Evolutionary conservation across 2,329 filamentous ascomycete genomes (phyloP).

Genomic region (Penicillium olsonii): DNA sequence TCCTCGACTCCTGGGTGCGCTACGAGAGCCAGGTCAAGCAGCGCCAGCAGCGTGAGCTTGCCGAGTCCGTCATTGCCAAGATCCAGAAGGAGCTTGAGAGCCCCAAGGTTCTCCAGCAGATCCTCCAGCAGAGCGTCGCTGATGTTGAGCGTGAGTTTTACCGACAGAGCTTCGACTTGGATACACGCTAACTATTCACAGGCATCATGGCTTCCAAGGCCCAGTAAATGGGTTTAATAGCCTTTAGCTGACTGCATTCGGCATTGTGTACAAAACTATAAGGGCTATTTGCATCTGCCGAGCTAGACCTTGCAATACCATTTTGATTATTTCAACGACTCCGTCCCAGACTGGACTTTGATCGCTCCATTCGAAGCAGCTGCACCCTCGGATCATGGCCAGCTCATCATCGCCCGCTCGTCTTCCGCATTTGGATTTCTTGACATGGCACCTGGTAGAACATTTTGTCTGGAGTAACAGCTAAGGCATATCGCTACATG

Average conservation of each 20-base stretch:
- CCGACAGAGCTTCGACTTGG: neutral
- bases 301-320: conserved; percentile 42
- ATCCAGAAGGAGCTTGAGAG: conserved; percentile 98
- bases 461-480: conserved; percentile 2
- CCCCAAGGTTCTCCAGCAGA: conserved; percentile 96
- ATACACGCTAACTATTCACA: conserved; percentile 22
- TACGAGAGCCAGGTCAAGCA: conserved; percentile 99
- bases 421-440: neutral
- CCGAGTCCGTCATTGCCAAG: conserved; percentile 91
- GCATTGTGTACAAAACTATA: conserved; percentile 45
- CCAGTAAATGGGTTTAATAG: conserved; percentile 38
- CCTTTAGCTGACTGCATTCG: conserved; percentile 34
- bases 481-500: no score
- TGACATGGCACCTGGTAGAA: conserved; percentile 2
- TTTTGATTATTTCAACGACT: conserved; percentile 21
- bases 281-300: conserved; percentile 37
- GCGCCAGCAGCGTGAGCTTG: conserved; percentile 95
- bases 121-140: conserved; percentile 91
- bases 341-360: no score
- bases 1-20: conserved; percentile 97
- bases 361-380: no score
- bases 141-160: conserved; percentile 85
- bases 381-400: neutral
- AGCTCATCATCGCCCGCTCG: neutral
- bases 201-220: conserved; percentile 44